Evolutionary conservation across 768 basidiomycete genomes (phyloP).

Genomic region (Trametes cubensis): DNA sequence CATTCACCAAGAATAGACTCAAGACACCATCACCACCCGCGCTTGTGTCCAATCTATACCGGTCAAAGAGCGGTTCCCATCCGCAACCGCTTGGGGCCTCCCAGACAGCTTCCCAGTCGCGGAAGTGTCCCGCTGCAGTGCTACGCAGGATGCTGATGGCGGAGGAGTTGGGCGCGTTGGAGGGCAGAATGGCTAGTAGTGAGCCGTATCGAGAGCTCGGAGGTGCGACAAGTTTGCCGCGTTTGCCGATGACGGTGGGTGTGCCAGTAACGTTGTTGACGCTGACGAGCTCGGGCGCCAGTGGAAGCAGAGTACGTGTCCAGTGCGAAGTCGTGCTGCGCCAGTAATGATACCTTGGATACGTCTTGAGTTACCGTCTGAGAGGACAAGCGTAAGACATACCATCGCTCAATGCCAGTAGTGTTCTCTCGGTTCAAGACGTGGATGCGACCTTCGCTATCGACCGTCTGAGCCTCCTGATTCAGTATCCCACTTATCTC

Average conservation of each 20-base stretch:
- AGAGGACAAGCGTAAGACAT: background rate
- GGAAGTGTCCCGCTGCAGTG: constrained; percentile 37
- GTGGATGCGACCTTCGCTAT: constrained; percentile 35
- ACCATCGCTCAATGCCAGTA: constrained; percentile 40
- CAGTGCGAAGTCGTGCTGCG: constrained; percentile 33
- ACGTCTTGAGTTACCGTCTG: background rate
- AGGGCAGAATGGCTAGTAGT: constrained; percentile 38
- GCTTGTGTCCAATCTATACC: constrained; percentile 31
- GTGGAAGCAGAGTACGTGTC: constrained; percentile 39
- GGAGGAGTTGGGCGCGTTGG: constrained; percentile 39
- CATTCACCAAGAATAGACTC: constrained; percentile 39
- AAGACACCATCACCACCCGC: constrained; percentile 35
- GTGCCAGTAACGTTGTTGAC: constrained; percentile 40
- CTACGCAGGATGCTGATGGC: constrained; percentile 36
- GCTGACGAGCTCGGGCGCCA: constrained; percentile 28
- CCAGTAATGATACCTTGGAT: constrained; percentile 35
- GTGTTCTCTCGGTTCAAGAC: constrained; percentile 43
- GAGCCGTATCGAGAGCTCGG: constrained; percentile 15
- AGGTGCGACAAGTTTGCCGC: constrained; percentile 38
- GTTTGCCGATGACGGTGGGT: constrained; percentile 42
- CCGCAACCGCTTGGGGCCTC: constrained; percentile 35
- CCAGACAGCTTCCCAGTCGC: constrained; percentile 39
- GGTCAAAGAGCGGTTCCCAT: constrained; percentile 40
- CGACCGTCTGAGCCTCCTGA: constrained; percentile 38
- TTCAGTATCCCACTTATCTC: constrained; percentile 36